Conservation (phyloP, 2,329 filamentous ascomycete species). For the Colletotrichum zoysiae region DNA sequence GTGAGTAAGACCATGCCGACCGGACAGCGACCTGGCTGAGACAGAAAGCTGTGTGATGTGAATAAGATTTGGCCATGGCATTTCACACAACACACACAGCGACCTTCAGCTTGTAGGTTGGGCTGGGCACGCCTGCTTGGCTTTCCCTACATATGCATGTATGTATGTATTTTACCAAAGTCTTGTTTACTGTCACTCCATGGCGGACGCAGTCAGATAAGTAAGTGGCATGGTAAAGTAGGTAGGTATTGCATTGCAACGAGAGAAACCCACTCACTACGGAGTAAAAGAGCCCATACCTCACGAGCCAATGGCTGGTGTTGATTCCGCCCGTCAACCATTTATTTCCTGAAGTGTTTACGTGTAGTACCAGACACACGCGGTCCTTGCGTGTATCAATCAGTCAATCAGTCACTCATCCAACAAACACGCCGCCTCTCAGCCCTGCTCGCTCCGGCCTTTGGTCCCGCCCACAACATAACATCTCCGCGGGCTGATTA, state of each 20-base stretch:
- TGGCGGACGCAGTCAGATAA: background rate
- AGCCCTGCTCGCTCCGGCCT: conserved; percentile 3
- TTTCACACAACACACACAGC: too few species aligned
- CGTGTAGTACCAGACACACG: background rate
- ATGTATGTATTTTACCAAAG: too few species aligned
- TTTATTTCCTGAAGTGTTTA: background rate
- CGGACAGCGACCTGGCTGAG: background rate
- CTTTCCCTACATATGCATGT: background rate
- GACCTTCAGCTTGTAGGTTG: background rate
- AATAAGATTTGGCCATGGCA: background rate
- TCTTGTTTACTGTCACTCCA: background rate
- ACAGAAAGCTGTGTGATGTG: background rate
- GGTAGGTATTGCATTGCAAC: background rate
- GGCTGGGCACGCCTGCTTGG: background rate
- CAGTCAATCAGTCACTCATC: background rate
- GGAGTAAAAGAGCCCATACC: background rate
- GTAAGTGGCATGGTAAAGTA: background rate
- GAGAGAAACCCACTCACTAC: background rate
- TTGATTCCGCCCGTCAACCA: background rate
- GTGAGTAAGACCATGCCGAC: conserved; percentile 1
- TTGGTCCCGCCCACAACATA: background rate
- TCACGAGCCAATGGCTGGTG: background rate
- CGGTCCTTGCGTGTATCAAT: background rate
- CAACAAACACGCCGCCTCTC: background rate
- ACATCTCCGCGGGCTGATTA: background rate